Base-by-base conservation (phyloP, 352 stramenopile genomes). In the Phytophthora europaea region DNA sequence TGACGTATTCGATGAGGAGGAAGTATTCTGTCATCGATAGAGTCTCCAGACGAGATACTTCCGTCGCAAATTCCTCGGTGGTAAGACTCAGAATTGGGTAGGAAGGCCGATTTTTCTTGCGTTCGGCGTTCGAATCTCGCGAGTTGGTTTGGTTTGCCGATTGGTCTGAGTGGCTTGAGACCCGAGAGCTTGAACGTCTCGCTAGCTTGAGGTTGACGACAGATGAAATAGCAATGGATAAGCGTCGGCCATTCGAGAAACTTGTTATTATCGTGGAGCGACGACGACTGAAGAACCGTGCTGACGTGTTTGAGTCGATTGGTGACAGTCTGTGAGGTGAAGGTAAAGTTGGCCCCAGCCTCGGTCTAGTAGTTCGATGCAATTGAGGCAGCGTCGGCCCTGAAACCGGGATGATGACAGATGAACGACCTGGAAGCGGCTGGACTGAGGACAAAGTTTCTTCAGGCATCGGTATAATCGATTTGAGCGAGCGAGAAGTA, bases 1-100 rank as follows among this genome's bases (percentile, higher is more conserved):
- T 72, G 36, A 81, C 60, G 50, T 79, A 74, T 47, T 81, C 75
- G n/a, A 81, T 31, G 1, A 79, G 57, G 8, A 69, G 48, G 13
- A 77, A 71, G 20, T 75, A 73, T 45, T 81, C 71, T 3, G 55
- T 57, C 40, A 48, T 61, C 34, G 65, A 74, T 34, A 81, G 40
- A 5, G 51, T 68, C 23, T 67, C 48, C 9, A 67, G 48, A 2
- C 60, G 60, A n/a, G 22, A 67, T 5, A 60, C 22, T 40, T 67
- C 60, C 2, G 12, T n/a, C 18, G 31, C 38, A n/a, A 45, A 18
- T 16, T 45, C 36, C 36, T 45, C 36, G 3, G 36, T 43, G 13
- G 36, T 43, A 4, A 43, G 36, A 18, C 38, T 45, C 38, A 45
- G 38, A 45, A 45, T 45, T 16, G 38, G 38, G 38, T 45, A 45